A percentile compares a stretch with the other conserved stretches of the same genome.
Conservation (phyloP, 176 grass and related monocot genomes). For the Elymus sibiricus region DNA sequence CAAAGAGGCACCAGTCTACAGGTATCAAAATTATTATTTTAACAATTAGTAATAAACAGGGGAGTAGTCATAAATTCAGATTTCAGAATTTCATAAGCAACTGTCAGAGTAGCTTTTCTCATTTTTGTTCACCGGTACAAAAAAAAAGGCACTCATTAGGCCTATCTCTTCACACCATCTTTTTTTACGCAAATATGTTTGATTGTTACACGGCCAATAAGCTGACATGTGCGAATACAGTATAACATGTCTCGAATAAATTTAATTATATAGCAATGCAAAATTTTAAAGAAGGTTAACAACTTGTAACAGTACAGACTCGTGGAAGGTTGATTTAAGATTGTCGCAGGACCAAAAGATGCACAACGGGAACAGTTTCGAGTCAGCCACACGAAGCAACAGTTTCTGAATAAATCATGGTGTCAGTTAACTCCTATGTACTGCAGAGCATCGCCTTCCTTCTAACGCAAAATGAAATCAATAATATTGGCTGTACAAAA, state of each 20-base stretch:
- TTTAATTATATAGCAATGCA: background rate
- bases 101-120: background rate
- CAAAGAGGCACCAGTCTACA: conserved; percentile 64
- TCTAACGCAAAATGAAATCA: background rate
- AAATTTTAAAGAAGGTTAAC: background rate
- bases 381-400: background rate
- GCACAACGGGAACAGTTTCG: background rate
- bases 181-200: background rate
- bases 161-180: background rate
- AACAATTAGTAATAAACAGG: conserved; percentile 11
- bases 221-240: background rate
- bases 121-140: background rate
- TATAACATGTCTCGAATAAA: background rate
- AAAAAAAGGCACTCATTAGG: background rate
- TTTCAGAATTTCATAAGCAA: background rate
- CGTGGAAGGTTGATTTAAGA: background rate
- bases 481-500: background rate
- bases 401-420: background rate
- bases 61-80: background rate
- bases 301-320: background rate
- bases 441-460: background rate
- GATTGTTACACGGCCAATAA: conserved; percentile 9
- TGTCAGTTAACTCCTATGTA: background rate
- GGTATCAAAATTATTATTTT: background rate
- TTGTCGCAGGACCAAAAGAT: background rate